Conservation (phyloP, 2,329 filamentous ascomycete genomes). For the Calonectria ilicicola region DNA sequence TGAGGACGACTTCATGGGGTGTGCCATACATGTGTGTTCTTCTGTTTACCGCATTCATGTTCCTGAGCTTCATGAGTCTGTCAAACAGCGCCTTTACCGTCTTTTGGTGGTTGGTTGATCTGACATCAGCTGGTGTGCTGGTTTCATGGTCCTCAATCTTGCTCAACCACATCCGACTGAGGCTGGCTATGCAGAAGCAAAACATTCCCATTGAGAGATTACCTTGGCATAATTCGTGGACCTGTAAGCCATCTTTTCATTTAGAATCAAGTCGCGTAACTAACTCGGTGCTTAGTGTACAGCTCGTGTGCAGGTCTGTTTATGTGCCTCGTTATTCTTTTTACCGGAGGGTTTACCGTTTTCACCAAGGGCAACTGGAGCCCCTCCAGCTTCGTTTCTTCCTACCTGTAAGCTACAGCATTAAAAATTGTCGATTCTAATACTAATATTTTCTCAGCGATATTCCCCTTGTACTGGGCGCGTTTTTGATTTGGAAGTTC, state of each 20-base stretch:
- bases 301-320: constrained; percentile 70
- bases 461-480: constrained; percentile 67
- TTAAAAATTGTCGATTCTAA: not conserved
- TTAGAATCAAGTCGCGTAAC: not conserved
- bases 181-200: constrained; percentile 66
- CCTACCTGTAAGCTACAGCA: constrained; percentile 66
- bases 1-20: constrained; percentile 70
- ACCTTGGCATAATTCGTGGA: constrained; percentile 74
- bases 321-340: constrained; percentile 72
- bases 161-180: constrained; percentile 70
- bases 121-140: constrained; percentile 72
- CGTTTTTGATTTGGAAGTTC: constrained; percentile 74
- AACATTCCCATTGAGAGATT: constrained; percentile 61
- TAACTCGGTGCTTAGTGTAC: constrained; percentile 58
- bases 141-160: constrained; percentile 72
- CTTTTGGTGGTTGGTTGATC: constrained; percentile 73
- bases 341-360: constrained; percentile 76
- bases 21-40: constrained; percentile 71
- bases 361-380: constrained; percentile 72
- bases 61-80: constrained; percentile 69
- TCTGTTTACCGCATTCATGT: constrained; percentile 66
- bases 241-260: constrained; percentile 56
- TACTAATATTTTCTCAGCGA: constrained; percentile 55
- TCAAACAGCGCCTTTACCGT: constrained; percentile 70
- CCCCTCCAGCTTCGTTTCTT: constrained; percentile 68